These are phyloP conservation scores for Xylaria castorea DNA, from an alignment of 495 filamentous ascomycete genomes.

Conservation along the genomic window DNA sequence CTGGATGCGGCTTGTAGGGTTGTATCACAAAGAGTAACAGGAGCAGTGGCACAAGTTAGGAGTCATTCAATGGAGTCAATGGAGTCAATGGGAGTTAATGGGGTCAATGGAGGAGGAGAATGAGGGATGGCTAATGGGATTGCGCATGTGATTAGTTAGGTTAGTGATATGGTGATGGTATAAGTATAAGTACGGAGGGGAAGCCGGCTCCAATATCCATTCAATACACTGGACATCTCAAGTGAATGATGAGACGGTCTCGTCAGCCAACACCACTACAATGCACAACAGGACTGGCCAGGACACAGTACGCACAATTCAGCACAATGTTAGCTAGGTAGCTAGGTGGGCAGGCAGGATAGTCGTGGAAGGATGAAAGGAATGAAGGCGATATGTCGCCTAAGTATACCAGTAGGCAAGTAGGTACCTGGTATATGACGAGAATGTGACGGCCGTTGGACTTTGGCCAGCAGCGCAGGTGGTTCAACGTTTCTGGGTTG, in stretches of 20 bases:
- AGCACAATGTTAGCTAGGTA: background rate
- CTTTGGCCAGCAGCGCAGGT: background rate
- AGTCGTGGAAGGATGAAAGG: background rate
- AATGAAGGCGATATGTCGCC: background rate
- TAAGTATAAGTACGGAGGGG: background rate
- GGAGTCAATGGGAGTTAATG: background rate
- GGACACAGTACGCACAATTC: background rate
- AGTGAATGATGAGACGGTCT: conserved; percentile 11
- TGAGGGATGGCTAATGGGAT: background rate
- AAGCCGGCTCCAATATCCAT: background rate
- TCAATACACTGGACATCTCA: background rate
- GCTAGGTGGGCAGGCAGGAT: background rate
- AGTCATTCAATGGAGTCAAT: background rate
- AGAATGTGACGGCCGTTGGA: conserved; percentile 15
- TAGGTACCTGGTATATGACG: conserved; percentile 18
- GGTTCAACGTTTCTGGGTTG: background rate
- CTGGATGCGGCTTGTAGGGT: conserved; percentile 22
- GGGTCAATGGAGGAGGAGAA: background rate
- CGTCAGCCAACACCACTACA: background rate
- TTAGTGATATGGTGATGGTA: background rate
- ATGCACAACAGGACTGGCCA: background rate
- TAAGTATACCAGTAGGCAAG: background rate
- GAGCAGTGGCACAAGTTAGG: conserved; percentile 8
- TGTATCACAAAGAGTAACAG: conserved; percentile 27
- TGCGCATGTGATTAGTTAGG: background rate